Percentiles rank a stretch among this genome's conserved stretches.
Conservation (phyloP, 1,139 yeast species). For the Blastobotrys elegans region DNA sequence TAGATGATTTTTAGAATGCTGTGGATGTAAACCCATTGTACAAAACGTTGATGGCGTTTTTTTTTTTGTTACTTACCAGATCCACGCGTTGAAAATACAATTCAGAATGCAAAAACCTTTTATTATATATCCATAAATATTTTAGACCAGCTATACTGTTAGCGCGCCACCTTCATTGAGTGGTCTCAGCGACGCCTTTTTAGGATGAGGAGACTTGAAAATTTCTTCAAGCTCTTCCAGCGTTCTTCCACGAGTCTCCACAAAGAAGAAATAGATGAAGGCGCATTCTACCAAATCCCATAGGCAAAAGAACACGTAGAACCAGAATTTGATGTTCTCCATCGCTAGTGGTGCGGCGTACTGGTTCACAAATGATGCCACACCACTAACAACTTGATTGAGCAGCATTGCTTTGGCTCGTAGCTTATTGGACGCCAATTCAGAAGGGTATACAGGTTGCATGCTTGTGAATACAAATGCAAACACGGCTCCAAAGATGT, state of each 20-base stretch:
- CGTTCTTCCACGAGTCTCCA: constrained; percentile 56
- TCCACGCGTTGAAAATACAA: too few relatives aligned
- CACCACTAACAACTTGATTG: constrained; percentile 7
- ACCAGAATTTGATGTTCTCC: constrained; percentile 53
- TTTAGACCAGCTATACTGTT: background rate
- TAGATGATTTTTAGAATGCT: constrained; percentile 3
- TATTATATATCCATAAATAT: too few relatives aligned
- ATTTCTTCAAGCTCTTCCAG: constrained; percentile 59
- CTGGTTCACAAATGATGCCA: constrained; percentile 37
- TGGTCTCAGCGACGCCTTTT: constrained; percentile 13
- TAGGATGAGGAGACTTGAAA: constrained; percentile 50
- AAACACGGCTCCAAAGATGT: constrained; percentile 19
- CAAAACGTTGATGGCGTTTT: background rate
- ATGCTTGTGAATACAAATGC: constrained; percentile 21
- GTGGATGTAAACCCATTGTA: background rate
- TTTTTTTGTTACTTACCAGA: background rate
- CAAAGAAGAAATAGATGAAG: constrained; percentile 44
- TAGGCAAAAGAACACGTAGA: constrained; percentile 45
- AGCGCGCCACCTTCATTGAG: constrained; percentile 7
- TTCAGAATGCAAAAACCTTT: too few relatives aligned
- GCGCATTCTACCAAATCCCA: constrained; percentile 20
- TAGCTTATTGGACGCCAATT: constrained; percentile 35
- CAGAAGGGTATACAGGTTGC: constrained; percentile 34
- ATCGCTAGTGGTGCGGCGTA: constrained; percentile 54
- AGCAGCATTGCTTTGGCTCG: constrained; percentile 31